Evolutionary conservation across 805 yeast genomes (phyloP).

Genomic region (Osmozyma mogii): DNA sequence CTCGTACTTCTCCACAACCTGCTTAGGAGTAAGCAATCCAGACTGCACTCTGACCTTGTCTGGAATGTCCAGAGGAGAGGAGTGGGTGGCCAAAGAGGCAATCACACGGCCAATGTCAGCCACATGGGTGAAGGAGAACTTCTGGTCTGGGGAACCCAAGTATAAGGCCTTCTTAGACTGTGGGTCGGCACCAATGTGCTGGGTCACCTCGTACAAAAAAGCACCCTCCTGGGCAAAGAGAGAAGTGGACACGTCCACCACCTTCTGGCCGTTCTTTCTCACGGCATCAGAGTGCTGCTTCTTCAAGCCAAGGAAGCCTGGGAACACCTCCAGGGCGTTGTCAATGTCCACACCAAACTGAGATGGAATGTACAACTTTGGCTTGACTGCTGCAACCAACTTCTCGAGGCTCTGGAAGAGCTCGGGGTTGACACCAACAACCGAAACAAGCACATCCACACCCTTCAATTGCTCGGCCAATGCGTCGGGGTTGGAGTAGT

Average conservation of each 20-base stretch:
- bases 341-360: slow-evolving; percentile 48
- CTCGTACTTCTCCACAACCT: slow-evolving; percentile 35
- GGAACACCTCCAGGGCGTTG: slow-evolving; percentile 18
- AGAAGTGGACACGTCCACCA: slow-evolving; percentile 35
- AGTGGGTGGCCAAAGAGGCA: slow-evolving; percentile 30
- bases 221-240: slow-evolving; percentile 30
- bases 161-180: slow-evolving; percentile 18
- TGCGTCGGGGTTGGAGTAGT: slow-evolving; percentile 17
- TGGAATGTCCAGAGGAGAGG: slow-evolving; percentile 28
- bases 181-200: slow-evolving; percentile 29
- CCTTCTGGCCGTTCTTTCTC: slow-evolving; percentile 39
- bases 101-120: slow-evolving; percentile 38
- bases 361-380: slow-evolving; percentile 49
- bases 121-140: slow-evolving; percentile 10
- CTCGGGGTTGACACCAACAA: slow-evolving; percentile 26
- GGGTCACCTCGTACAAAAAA: slow-evolving; percentile 26
- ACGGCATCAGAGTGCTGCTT: slow-evolving; percentile 28
- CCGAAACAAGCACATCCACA: slow-evolving; percentile 44
- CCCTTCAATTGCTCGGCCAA: slow-evolving; percentile 32
- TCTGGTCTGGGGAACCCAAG: slow-evolving; percentile 33
- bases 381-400: slow-evolving; percentile 32
- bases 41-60: slow-evolving; percentile 34
- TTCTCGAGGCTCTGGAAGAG: slow-evolving; percentile 28
- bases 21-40: slow-evolving; percentile 29
- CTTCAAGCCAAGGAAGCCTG: slow-evolving; percentile 30